phyloP scores from a whole-genome alignment of 192 early-diverging fungal genomes.

The Coemansia sp. region DNA sequence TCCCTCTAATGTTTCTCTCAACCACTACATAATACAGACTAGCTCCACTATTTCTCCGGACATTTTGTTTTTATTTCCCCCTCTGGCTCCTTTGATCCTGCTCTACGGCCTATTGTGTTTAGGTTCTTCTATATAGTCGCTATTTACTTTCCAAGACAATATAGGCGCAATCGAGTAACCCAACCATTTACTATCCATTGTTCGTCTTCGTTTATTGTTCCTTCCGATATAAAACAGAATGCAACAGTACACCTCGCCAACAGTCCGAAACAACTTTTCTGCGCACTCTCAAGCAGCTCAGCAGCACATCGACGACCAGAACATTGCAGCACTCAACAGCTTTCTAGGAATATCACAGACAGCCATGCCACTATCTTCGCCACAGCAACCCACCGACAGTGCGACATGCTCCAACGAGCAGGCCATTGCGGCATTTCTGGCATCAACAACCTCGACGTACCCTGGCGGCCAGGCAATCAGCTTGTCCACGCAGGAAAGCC shows the following conservation, averaged over 20 bases:
- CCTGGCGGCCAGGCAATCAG: not conserved
- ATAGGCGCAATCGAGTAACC: no score
- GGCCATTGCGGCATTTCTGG: slow-evolving; percentile 38
- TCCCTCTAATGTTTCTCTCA: no score
- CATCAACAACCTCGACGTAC: slow-evolving; percentile 22
- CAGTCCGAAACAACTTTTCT: slow-evolving; percentile 2
- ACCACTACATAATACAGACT: no score
- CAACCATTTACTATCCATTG: not conserved
- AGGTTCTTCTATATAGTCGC: no score
- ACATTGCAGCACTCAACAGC: slow-evolving; percentile 35
- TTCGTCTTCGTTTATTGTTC: not conserved
- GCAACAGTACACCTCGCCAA: slow-evolving; percentile 16
- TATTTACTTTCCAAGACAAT: no score
- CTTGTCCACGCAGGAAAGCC: slow-evolving; percentile 20
- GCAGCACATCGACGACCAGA: slow-evolving; percentile 23
- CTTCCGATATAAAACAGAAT: slow-evolving; percentile 1
- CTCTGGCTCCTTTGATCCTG: no score
- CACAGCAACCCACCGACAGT: not conserved
- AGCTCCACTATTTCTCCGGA: no score
- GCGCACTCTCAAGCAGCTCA: slow-evolving; percentile 9
- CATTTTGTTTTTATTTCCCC: no score
- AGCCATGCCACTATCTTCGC: not conserved
- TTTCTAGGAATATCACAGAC: slow-evolving; percentile 32
- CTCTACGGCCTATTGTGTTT: no score
- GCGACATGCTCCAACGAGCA: slow-evolving; percentile 19